Evolutionary conservation across 352 stramenopile genomes (phyloP).

Genomic region (Plasmopara viticola): DNA sequence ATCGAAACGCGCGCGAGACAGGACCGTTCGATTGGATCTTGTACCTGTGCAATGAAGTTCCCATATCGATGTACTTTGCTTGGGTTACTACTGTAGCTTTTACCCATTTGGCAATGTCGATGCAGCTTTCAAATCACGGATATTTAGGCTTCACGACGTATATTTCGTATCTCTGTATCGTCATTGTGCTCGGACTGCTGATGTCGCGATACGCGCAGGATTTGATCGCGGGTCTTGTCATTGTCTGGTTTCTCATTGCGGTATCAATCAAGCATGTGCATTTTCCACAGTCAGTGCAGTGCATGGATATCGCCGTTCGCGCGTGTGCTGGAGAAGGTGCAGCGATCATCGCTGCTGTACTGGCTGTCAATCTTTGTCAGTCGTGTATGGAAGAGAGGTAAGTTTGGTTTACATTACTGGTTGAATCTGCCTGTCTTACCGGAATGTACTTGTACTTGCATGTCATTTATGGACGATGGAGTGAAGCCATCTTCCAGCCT

Average conservation of each 20-base stretch:
- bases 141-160: constrained; percentile 58
- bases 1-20: constrained; percentile 44
- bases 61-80: constrained; percentile 71
- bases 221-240: constrained; percentile 45
- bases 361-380: constrained; percentile 46
- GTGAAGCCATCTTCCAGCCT: constrained; percentile 35
- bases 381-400: constrained; percentile 62
- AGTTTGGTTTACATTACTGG: constrained; percentile 6
- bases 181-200: constrained; percentile 57
- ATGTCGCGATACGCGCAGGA: constrained; percentile 59
- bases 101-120: constrained; percentile 56
- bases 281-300: constrained; percentile 35
- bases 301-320: constrained; percentile 49
- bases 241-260: constrained; percentile 66
- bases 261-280: constrained; percentile 51
- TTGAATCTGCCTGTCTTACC: no score
- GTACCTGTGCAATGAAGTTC: constrained; percentile 70
- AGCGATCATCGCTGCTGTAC: constrained; percentile 44
- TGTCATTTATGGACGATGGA: constrained; percentile 20
- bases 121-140: constrained; percentile 45
- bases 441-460: not conserved
- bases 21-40: constrained; percentile 51
- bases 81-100: constrained; percentile 71
- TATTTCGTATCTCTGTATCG: constrained; percentile 49
- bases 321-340: constrained; percentile 56